These are phyloP conservation scores for Cladosporium cucumerinum DNA, from an alignment of 2,329 filamentous ascomycete genomes.

Conservation along the genomic window DNA sequence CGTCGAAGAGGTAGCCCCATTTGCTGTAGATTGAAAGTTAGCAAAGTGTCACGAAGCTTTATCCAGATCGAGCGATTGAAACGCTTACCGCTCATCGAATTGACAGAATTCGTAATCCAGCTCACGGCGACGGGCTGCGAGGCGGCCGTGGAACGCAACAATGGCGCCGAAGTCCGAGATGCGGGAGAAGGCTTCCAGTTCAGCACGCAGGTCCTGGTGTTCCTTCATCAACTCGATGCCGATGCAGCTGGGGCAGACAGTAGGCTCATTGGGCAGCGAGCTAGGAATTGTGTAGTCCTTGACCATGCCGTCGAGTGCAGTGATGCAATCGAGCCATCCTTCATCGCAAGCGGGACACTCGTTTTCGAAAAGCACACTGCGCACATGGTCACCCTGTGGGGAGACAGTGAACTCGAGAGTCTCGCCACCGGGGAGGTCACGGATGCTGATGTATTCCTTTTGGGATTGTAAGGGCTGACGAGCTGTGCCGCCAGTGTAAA, in stretches of 20 bases:
- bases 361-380: constrained; percentile 14
- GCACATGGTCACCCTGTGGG: constrained; percentile 24
- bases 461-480: too few relatives aligned
- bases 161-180: constrained; percentile 16
- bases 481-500: background rate
- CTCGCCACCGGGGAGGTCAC: constrained; percentile 16
- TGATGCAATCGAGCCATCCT: constrained; percentile 23
- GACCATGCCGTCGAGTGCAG: constrained; percentile 20
- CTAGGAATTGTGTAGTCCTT: constrained; percentile 22
- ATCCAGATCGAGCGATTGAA: background rate
- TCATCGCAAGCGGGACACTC: constrained; percentile 21
- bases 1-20: constrained; percentile 28
- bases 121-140: constrained; percentile 20
- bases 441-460: constrained; percentile 14
- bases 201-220: constrained; percentile 25
- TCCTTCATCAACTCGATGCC: constrained; percentile 23
- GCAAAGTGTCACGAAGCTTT: background rate
- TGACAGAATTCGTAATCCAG: constrained; percentile 25
- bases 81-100: constrained; percentile 26
- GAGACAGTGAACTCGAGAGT: constrained; percentile 17
- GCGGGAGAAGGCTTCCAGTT: constrained; percentile 15
- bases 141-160: constrained; percentile 18
- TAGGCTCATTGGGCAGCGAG: constrained; percentile 16
- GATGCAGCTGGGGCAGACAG: constrained; percentile 30
- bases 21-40: constrained; percentile 2